Base-by-base conservation (phyloP, 495 filamentous ascomycete species). In the Penicillium cataractarum region DNA sequence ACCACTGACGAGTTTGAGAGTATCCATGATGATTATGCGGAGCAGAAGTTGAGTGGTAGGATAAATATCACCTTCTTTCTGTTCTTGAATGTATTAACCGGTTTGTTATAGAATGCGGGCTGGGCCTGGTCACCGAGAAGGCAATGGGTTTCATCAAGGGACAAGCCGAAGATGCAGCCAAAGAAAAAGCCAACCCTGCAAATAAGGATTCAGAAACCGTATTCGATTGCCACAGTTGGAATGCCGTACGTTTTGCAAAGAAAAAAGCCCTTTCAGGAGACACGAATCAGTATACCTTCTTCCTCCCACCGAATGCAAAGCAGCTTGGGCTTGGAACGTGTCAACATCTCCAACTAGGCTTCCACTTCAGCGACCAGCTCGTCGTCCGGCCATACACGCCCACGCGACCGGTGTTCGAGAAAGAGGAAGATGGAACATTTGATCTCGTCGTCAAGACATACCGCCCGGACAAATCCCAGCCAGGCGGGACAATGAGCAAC, bases 11-110 rank as follows among this genome's bases (percentile, higher is more conserved):
- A 27, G 7, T 52, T 52, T 9, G 49, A 52, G 4, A 52, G 49
- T 9, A 52, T 52, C 9, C 49, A 52, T 8, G 49, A 52, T 13
- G 49, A 52, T n/a, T 52, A 52, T 19, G 49, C 48, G 48, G 48
- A 51, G 48, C 48, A 51, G 48, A 51, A 51, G 17, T 51, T 51
- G 48, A 51, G 48, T 4, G 48, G 48, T 51, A 51, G 29, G 48
- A 29, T 29, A n/a, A n/a, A 5, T 19, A 15, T 1, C 7, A 8
- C 9, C 21, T 19, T 0, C 19, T 2, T 8, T 8, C 21, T 8
- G 3, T 21, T 9, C 19, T 7, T 21, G 40, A 17, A 42, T 17
- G 29, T 6, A 6, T 24, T 27, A 24, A 51, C 15, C 10, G 10
- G 13, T 13, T 24, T 24, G 46, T 6, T 51, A n/a, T 31, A 51